Percentiles rank a stretch among this genome's conserved stretches.
phyloP scores from a whole-genome alignment of 225 moss, liverwort and hornwort genomes.

The Neckera pumila region DNA sequence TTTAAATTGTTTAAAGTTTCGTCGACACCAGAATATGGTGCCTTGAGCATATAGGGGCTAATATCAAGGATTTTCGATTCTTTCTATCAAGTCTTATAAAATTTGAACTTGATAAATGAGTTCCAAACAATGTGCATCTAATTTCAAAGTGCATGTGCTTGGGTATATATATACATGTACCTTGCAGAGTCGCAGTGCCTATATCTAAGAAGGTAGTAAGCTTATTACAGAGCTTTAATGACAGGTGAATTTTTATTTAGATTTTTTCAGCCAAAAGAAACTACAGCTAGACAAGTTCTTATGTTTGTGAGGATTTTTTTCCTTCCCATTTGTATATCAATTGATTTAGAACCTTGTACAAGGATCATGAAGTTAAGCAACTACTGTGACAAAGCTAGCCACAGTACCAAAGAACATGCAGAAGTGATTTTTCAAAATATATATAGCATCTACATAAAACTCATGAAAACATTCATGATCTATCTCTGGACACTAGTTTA shows the following conservation, averaged over 20 bases:
- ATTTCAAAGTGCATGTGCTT: too few relatives aligned
- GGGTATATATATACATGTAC: too few relatives aligned
- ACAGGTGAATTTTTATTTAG: not conserved
- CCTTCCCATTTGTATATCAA: accelerated
- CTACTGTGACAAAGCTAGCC: not conserved
- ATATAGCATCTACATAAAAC: not conserved
- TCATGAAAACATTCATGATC: not conserved
- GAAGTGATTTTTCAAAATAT: not conserved
- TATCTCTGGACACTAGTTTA: accelerated
- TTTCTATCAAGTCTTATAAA: too few relatives aligned
- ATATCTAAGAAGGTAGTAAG: too few relatives aligned
- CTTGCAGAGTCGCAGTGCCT: too few relatives aligned
- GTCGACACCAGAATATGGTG: too few relatives aligned
- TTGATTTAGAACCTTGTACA: not conserved
- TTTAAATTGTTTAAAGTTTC: too few relatives aligned
- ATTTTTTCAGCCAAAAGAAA: not conserved
- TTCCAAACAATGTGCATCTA: too few relatives aligned
- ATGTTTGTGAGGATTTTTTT: not conserved
- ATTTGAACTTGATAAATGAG: too few relatives aligned
- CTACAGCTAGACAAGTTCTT: not conserved
- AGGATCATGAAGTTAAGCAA: not conserved
- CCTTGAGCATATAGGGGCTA: too few relatives aligned
- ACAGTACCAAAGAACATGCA: not conserved
- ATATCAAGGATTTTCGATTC: too few relatives aligned
- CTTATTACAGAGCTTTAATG: too few relatives aligned